Conservation (phyloP, 129 eudicot species). For the Smallanthus sonchifolius region DNA sequence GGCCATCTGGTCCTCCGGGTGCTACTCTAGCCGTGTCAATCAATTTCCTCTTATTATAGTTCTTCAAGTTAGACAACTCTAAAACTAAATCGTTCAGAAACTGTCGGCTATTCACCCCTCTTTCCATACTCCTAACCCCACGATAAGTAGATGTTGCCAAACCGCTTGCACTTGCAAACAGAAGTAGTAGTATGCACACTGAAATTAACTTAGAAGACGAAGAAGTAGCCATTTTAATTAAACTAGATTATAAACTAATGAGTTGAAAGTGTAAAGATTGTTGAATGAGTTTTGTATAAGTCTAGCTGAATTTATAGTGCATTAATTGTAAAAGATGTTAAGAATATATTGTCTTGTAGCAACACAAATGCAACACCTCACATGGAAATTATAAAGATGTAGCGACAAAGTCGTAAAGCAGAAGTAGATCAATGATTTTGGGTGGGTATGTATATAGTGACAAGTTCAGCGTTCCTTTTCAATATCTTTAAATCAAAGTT, state of each 20-base stretch:
- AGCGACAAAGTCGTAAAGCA: constrained; percentile 30
- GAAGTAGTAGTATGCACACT: constrained; percentile 29
- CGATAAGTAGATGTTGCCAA: constrained; percentile 35
- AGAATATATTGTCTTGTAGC: constrained; percentile 9
- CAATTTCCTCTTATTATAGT: constrained; percentile 37
- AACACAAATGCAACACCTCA: constrained; percentile 20
- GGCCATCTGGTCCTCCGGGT: constrained; percentile 75
- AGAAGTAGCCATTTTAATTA: constrained; percentile 37
- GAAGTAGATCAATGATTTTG: constrained; percentile 1
- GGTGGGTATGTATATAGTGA: constrained; percentile 21
- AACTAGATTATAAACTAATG: not conserved
- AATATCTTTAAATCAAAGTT: not conserved
- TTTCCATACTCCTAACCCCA: constrained; percentile 33
- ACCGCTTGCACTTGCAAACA: constrained; percentile 25
- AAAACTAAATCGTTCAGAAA: constrained; percentile 39
- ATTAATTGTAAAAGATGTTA: constrained; percentile 18
- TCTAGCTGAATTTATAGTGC: constrained; percentile 29
- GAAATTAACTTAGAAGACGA: constrained; percentile 27
- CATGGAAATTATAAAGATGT: constrained; percentile 18
- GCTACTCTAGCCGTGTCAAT: constrained; percentile 35
- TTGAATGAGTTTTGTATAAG: constrained; percentile 12
- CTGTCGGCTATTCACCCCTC: constrained; percentile 33
- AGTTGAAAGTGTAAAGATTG: constrained; percentile 1
- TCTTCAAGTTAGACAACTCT: constrained; percentile 33
- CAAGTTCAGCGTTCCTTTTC: constrained; percentile 17